A percentile compares a stretch with the other conserved stretches of the same genome.
These are phyloP conservation scores for Potentilla sterilis DNA, from an alignment of 306 rosid genomes.

Conservation along the genomic window DNA sequence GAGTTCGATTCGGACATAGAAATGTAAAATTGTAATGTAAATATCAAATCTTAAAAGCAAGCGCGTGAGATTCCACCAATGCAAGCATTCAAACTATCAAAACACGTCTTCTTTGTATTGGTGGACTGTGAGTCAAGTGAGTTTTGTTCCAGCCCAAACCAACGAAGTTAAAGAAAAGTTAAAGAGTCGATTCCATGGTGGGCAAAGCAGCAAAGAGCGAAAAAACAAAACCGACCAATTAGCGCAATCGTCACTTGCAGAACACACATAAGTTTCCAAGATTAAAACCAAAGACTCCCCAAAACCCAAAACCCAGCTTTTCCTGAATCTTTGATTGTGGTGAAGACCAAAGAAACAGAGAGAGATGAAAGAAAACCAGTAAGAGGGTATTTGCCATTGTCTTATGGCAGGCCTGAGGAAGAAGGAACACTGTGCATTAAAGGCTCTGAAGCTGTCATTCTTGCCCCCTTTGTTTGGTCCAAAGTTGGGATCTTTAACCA, in stretches of 20 bases:
- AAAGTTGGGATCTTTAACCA: constrained; percentile 24
- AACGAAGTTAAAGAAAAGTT: not conserved
- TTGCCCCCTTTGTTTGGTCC: constrained; percentile 41
- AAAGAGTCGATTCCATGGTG: not conserved
- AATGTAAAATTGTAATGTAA: not conserved
- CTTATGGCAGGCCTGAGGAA: constrained; percentile 70
- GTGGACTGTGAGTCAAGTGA: not conserved
- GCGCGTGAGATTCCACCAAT: not conserved
- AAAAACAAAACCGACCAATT: constrained; percentile 2
- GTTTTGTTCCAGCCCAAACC: not conserved
- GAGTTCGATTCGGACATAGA: no score
- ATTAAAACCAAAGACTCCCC: not conserved
- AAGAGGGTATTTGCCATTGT: constrained; percentile 26
- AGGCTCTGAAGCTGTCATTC: constrained; percentile 23
- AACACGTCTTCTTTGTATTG: not conserved
- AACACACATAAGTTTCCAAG: not conserved
- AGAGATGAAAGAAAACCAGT: constrained; percentile 6
- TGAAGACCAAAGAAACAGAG: not conserved
- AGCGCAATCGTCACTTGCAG: not conserved
- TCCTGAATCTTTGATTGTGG: not conserved
- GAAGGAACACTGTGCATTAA: constrained; percentile 36
- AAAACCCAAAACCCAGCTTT: constrained; percentile 7
- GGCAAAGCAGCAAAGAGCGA: not conserved
- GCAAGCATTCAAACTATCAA: not conserved
- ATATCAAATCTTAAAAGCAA: not conserved